These are phyloP conservation scores for Zalerion maritima DNA, from an alignment of 495 filamentous ascomycete species.

Conservation along the genomic window DNA sequence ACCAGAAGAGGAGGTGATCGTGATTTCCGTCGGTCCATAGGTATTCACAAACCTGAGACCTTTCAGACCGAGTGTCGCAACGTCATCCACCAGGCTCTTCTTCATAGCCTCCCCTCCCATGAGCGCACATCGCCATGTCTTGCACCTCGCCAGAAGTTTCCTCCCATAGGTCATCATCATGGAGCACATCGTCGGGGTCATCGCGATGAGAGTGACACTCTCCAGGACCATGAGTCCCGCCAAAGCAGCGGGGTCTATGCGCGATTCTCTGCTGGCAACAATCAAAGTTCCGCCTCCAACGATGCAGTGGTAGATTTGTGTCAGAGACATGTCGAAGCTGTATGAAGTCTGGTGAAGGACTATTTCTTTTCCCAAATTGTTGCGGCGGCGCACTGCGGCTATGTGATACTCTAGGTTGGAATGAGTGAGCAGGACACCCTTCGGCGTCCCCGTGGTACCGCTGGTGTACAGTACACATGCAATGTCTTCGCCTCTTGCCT, in stretches of 20 bases:
- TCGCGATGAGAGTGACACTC: conserved; percentile 13
- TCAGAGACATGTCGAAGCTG: conserved; percentile 17
- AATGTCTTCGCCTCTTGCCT: conserved; percentile 4
- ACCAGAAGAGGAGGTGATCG: too few species aligned
- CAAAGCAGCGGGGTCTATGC: conserved; percentile 14
- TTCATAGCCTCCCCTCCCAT: conserved; percentile 13
- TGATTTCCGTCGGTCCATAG: conserved; percentile 22
- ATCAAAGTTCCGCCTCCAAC: conserved; percentile 11
- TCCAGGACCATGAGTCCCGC: conserved; percentile 8
- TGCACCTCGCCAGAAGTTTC: not conserved
- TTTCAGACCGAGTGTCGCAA: conserved; percentile 4
- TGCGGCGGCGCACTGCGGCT: conserved; percentile 3
- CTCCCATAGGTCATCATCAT: conserved; percentile 10
- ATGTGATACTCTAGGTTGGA: conserved; percentile 9
- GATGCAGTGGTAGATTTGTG: conserved; percentile 16
- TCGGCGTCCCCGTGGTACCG: conserved; percentile 31
- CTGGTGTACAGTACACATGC: conserved; percentile 32
- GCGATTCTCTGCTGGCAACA: conserved; percentile 5
- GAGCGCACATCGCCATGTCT: conserved; percentile 13
- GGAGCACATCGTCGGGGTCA: conserved; percentile 14
- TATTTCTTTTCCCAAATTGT: conserved; percentile 4
- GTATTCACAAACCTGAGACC: conserved; percentile 13
- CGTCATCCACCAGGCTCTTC: conserved; percentile 4
- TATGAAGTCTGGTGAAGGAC: conserved; percentile 17
- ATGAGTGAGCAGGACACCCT: conserved; percentile 27